phyloP scores from a whole-genome alignment of 495 filamentous ascomycete genomes.

The Arthonia radiata region DNA sequence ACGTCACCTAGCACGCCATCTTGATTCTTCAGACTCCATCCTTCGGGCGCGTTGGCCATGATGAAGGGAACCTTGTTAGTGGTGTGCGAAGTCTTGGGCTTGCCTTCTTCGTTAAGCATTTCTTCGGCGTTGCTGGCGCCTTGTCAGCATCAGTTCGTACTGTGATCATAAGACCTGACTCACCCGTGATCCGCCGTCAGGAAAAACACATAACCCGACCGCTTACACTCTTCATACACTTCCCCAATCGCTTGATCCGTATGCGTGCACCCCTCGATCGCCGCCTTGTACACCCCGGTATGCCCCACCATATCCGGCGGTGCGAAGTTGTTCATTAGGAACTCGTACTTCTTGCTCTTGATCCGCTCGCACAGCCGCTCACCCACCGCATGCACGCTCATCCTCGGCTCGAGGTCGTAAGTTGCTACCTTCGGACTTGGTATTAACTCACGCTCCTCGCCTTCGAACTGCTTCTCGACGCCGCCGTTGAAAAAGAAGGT shows the following conservation, averaged over 20 bases:
- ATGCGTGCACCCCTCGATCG: conserved; percentile 56
- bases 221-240: conserved; percentile 80
- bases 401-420: conserved; percentile 88
- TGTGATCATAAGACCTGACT: conserved; percentile 6
- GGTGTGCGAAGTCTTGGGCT: conserved; percentile 93
- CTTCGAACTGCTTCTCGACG: conserved; percentile 84
- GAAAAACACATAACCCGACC: conserved; percentile 74
- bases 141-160: conserved; percentile 1
- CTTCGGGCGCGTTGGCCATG: conserved; percentile 85
- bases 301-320: conserved; percentile 99
- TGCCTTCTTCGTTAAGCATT: conserved; percentile 88
- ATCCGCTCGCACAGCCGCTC: conserved; percentile 70
- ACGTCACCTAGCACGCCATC: conserved; percentile 87
- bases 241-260: conserved; percentile 85
- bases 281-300: conserved; percentile 93
- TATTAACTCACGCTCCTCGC: conserved; percentile 63
- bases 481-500: conserved; percentile 99
- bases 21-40: conserved; percentile 62
- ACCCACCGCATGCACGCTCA: conserved; percentile 75
- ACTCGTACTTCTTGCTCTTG: conserved; percentile 56
- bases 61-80: conserved; percentile 93
- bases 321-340: conserved; percentile 99
- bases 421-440: conserved; percentile 62
- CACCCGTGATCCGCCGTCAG: conserved; percentile 86
- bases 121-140: conserved; percentile 69